These are phyloP conservation scores for Xylariomycetidae sp. DNA, from an alignment of 2,329 filamentous ascomycete genomes.

Conservation along the genomic window DNA sequence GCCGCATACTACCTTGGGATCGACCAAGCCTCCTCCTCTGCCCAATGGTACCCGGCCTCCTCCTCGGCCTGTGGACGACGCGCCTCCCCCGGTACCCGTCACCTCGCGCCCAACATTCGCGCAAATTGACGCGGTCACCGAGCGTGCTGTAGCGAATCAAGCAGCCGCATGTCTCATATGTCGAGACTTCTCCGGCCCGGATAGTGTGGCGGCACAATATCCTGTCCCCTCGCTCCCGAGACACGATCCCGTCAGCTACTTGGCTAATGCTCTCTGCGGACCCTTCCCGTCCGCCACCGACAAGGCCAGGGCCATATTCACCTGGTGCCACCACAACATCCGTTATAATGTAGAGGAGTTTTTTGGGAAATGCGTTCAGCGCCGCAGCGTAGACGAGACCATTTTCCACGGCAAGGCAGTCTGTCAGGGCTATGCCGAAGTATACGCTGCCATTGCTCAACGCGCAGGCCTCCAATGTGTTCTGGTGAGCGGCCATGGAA, in stretches of 20 bases:
- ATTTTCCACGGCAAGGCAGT: conserved; percentile 77
- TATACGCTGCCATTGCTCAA: conserved; percentile 74
- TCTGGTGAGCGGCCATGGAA: conserved; percentile 74
- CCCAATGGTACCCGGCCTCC: too few species aligned
- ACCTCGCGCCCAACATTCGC: conserved; percentile 46
- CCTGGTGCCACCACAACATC: conserved; percentile 94
- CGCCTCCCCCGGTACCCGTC: conserved; percentile 48
- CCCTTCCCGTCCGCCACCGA: conserved; percentile 81
- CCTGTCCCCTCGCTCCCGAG: conserved; percentile 67
- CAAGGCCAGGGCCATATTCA: conserved; percentile 89
- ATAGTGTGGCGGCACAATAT: conserved; percentile 72
- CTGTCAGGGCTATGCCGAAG: conserved; percentile 83
- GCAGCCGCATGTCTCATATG: conserved; percentile 64
- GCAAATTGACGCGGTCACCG: conserved; percentile 43
- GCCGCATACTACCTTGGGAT: conserved; percentile 23
- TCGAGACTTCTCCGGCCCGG: conserved; percentile 80
- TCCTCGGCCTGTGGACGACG: conserved; percentile 29
- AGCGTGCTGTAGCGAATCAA: conserved; percentile 24
- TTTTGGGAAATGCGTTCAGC: conserved; percentile 65
- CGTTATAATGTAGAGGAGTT: conserved; percentile 77
- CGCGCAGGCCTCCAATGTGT: conserved; percentile 76
- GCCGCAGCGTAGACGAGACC: conserved; percentile 66
- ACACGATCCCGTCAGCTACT: conserved; percentile 61
- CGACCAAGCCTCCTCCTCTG: conserved; percentile 12
- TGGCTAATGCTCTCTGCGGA: conserved; percentile 72